A percentile compares a stretch with the other conserved stretches of the same genome.
These are phyloP conservation scores for Pluteus cervinus DNA, from an alignment of 768 basidiomycete genomes.

Conservation along the genomic window DNA sequence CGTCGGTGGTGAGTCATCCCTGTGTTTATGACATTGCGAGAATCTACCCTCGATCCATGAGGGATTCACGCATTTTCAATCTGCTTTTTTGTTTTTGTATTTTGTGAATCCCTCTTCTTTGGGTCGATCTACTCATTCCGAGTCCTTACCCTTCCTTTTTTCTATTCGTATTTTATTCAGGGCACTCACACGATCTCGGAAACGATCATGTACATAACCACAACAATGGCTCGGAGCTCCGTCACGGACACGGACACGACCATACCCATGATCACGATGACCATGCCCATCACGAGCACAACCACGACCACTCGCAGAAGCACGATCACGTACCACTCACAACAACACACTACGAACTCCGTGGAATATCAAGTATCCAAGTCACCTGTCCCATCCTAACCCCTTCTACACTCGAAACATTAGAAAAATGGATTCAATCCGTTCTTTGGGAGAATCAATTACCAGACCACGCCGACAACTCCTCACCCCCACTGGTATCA, in stretches of 20 bases:
- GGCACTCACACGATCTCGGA: too few species aligned
- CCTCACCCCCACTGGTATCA: too few species aligned
- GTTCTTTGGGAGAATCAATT: conserved; percentile 77
- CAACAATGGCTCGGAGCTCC: neutral
- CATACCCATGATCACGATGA: conserved; percentile 1
- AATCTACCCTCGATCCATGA: too few species aligned
- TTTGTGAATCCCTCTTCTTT: too few species aligned
- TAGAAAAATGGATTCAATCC: conserved; percentile 78
- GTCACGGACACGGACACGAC: neutral
- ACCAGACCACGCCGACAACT: conserved; percentile 23
- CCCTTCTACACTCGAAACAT: conserved; percentile 32
- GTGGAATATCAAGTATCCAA: conserved; percentile 81
- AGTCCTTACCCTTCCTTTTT: too few species aligned
- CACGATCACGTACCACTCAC: conserved; percentile 27
- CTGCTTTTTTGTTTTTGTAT: too few species aligned
- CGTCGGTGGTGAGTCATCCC: too few species aligned
- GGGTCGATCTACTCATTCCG: too few species aligned
- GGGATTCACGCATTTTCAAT: too few species aligned
- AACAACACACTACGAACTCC: conserved; percentile 59
- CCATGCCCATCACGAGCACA: neutral
- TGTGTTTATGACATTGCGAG: too few species aligned
- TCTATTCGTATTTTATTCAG: too few species aligned
- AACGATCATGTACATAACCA: too few species aligned
- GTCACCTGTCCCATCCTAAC: conserved; percentile 60
- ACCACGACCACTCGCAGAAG: conserved; percentile 23